Evolutionary conservation across 371 early-diverging fungal species (phyloP).

Genomic region (Capillidium heterosporum): DNA sequence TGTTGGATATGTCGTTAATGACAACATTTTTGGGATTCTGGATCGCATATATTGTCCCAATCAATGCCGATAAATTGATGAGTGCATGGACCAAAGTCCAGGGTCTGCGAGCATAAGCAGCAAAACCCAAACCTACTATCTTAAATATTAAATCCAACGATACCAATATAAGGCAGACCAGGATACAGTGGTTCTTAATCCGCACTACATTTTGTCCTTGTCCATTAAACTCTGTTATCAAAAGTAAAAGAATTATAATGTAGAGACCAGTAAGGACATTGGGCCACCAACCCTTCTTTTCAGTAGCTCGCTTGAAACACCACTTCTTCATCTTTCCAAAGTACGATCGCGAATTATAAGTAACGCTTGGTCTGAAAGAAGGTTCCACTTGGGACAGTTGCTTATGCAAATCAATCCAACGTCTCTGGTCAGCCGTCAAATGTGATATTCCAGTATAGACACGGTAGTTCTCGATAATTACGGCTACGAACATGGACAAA

Average conservation of each 20-base stretch:
- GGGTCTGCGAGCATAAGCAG: slow-evolving; percentile 12
- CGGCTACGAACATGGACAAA: slow-evolving; percentile 42
- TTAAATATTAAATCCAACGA: not conserved
- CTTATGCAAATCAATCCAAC: slow-evolving; percentile 51
- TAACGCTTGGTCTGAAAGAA: slow-evolving; percentile 23
- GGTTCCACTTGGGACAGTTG: slow-evolving; percentile 29
- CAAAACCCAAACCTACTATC: not conserved
- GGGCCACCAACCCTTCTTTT: slow-evolving; percentile 23
- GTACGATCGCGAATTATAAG: slow-evolving; percentile 9
- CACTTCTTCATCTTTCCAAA: slow-evolving; percentile 11
- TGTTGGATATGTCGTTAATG: slow-evolving; percentile 17
- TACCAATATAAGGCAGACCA: slow-evolving; percentile 3
- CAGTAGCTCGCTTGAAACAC: slow-evolving; percentile 24
- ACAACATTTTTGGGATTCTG: slow-evolving; percentile 26
- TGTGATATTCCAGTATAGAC: slow-evolving; percentile 39
- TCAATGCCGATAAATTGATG: not conserved
- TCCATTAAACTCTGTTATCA: slow-evolving; percentile 26
- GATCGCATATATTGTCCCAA: slow-evolving; percentile 10
- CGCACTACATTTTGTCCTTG: slow-evolving; percentile 8
- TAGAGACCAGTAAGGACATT: slow-evolving; percentile 25
- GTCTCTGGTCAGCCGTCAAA: slow-evolving; percentile 42
- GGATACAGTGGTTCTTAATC: slow-evolving; percentile 11
- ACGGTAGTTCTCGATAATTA: slow-evolving; percentile 45
- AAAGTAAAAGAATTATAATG: slow-evolving; percentile 24
- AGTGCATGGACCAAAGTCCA: slow-evolving; percentile 14